Evolutionary conservation across 2,329 filamentous ascomycete species (phyloP).

Genomic region (Exophiala calicioides): DNA sequence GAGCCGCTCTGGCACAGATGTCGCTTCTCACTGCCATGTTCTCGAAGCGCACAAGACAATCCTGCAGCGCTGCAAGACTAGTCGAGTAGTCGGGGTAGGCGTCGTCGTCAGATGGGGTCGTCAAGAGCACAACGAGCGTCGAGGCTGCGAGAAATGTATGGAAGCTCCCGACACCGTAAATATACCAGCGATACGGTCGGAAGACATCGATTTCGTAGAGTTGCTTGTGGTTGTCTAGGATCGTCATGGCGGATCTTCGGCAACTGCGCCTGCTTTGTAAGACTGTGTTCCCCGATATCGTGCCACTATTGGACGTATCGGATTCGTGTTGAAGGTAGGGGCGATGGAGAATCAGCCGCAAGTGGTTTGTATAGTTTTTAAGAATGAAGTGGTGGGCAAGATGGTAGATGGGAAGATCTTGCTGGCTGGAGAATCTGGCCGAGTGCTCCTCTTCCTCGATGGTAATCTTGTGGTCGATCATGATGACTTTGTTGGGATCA

Average conservation of each 20-base stretch:
- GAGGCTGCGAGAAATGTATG: slow-evolving; percentile 45
- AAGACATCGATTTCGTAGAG: slow-evolving; percentile 37
- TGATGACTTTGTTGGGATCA: slow-evolving; percentile 33
- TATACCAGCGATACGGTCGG: slow-evolving; percentile 44
- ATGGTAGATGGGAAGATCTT: slow-evolving; percentile 36
- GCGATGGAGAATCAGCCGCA: slow-evolving; percentile 41
- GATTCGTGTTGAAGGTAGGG: slow-evolving; percentile 30
- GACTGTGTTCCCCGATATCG: slow-evolving; percentile 28
- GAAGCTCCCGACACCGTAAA: slow-evolving; percentile 42
- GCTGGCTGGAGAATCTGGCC: slow-evolving; percentile 30
- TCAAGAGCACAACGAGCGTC: slow-evolving; percentile 30
- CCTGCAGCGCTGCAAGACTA: slow-evolving; percentile 34
- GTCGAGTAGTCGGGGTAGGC: slow-evolving; percentile 34
- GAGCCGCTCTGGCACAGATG: slow-evolving; percentile 41
- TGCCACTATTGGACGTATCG: slow-evolving; percentile 35
- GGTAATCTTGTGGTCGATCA: slow-evolving; percentile 36
- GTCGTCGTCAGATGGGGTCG: slow-evolving; percentile 25
- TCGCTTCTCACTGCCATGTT: slow-evolving; percentile 38
- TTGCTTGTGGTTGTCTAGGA: slow-evolving; percentile 38
- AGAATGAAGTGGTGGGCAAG: slow-evolving; percentile 44
- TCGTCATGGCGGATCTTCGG: slow-evolving; percentile 37
- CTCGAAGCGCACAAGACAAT: slow-evolving; percentile 38
- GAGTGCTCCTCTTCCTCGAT: slow-evolving; percentile 34
- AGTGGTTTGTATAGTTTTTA: slow-evolving; percentile 43
- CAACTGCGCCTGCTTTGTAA: slow-evolving; percentile 37